A percentile compares a stretch with the other conserved stretches of the same genome.
These are phyloP conservation scores for Daldinia eschscholtzii DNA, from an alignment of 2,329 filamentous ascomycete genomes.

Conservation along the genomic window DNA sequence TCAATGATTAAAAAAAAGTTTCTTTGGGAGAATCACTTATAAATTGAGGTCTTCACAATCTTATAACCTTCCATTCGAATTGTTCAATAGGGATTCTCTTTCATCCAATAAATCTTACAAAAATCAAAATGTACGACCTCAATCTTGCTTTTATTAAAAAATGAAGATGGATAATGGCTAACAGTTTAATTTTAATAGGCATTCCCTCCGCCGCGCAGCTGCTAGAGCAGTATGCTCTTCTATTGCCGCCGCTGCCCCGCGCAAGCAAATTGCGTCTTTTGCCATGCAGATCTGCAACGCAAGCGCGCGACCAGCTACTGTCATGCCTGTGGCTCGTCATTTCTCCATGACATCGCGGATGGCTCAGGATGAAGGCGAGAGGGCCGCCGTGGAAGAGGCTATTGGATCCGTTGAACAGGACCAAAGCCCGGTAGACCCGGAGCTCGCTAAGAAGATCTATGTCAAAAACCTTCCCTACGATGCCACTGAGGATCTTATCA, in stretches of 20 bases:
- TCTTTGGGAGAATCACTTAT: not conserved
- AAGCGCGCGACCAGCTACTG: constrained; percentile 40
- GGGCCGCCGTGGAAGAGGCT: constrained; percentile 19
- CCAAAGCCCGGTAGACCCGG: not conserved
- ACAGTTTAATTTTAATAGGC: constrained; percentile 44
- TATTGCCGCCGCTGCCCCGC: constrained; percentile 46
- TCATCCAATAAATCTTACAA: not conserved
- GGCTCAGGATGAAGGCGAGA: constrained; percentile 38
- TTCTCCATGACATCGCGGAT: constrained; percentile 51
- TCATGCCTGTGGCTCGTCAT: constrained; percentile 45
- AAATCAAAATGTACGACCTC: constrained; percentile 43
- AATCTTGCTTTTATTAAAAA: not conserved
- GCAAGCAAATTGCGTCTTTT: constrained; percentile 49
- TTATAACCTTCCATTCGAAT: constrained; percentile 7
- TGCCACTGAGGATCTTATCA: constrained; percentile 70
- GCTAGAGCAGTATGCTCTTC: constrained; percentile 51
- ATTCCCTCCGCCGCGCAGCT: constrained; percentile 52
- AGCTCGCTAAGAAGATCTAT: constrained; percentile 62
- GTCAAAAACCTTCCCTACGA: constrained; percentile 79
- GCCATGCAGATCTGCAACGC: constrained; percentile 49
- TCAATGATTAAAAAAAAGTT: constrained; percentile 1
- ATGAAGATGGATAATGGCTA: constrained; percentile 18
- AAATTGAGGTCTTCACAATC: not conserved
- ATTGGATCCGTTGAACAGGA: constrained; percentile 9
- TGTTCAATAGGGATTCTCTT: not conserved